Conservation (phyloP, 2,329 filamentous ascomycete species). For the Mycosphaerella sp. region DNA sequence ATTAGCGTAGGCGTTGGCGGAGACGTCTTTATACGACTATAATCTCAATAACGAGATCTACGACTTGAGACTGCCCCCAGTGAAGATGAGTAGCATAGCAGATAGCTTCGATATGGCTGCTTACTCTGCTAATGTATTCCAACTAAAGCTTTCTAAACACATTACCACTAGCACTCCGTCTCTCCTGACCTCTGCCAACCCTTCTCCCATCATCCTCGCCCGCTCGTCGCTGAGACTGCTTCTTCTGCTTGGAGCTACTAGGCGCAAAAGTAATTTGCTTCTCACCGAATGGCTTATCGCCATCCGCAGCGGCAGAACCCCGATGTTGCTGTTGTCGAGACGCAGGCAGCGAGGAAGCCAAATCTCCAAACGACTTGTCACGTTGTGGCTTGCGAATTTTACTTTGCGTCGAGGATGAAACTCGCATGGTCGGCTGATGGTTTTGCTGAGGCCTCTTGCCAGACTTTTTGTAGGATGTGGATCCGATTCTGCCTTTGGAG, state of each 20-base stretch:
- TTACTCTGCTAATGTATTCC: not conserved
- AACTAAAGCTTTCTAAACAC: constrained; percentile 60
- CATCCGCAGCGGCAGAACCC: constrained; percentile 21
- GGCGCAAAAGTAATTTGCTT: constrained; percentile 70
- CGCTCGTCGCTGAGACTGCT: constrained; percentile 23
- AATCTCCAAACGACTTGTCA: constrained; percentile 53
- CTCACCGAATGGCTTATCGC: constrained; percentile 43
- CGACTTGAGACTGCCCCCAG: too few relatives aligned
- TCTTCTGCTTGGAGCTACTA: constrained; percentile 42
- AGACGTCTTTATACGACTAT: not conserved
- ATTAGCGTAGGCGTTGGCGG: not conserved
- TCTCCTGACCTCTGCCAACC: constrained; percentile 37
- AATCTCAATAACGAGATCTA: too few relatives aligned
- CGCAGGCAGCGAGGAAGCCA: constrained; percentile 40
- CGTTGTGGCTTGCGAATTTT: constrained; percentile 37
- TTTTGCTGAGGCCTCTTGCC: constrained; percentile 41
- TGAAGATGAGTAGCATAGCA: too few relatives aligned
- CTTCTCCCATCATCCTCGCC: constrained; percentile 30
- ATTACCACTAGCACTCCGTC: constrained; percentile 70
- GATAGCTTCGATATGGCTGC: too few relatives aligned
- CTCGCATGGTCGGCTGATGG: constrained; percentile 47
- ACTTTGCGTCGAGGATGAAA: constrained; percentile 46
- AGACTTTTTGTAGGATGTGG: constrained; percentile 57
- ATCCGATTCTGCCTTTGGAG: constrained; percentile 54
- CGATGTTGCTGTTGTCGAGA: constrained; percentile 21